A percentile compares a stretch with the other conserved stretches of the same genome.
These are phyloP conservation scores for Phytomonas sp. DNA, from an alignment of 208 protist species.

Conservation along the genomic window DNA sequence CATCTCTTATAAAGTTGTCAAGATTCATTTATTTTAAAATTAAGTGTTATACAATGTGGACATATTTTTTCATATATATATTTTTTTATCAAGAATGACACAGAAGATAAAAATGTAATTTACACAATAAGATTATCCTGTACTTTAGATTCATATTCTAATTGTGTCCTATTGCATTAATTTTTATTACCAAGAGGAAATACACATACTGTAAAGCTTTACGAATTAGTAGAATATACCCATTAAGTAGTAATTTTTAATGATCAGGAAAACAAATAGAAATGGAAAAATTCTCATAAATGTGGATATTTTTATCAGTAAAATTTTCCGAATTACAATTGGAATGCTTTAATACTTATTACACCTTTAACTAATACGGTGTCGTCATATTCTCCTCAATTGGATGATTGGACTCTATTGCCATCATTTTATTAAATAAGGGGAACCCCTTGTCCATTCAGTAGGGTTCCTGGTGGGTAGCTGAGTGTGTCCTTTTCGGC, in stretches of 20 bases:
- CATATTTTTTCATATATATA: no score
- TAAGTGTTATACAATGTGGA: no score
- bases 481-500: slow-evolving; percentile 31
- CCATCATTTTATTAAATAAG: slow-evolving; percentile 29
- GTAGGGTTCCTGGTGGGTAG: slow-evolving; percentile 56
- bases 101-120: background rate
- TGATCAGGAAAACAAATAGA: background rate
- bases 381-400: background rate
- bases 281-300: background rate
- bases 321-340: background rate
- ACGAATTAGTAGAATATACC: background rate
- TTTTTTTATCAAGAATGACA: background rate
- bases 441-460: slow-evolving; percentile 74
- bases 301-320: background rate
- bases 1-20: no score
- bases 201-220: background rate
- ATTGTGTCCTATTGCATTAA: background rate
- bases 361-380: background rate
- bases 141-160: background rate
- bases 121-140: background rate
- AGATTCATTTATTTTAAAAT: no score
- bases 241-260: background rate
- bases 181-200: background rate
- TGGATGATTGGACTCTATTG: background rate
- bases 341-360: slow-evolving; percentile 1